These are phyloP conservation scores for Cicer arietinum DNA, from an alignment of 306 rosid species.

Conservation along the genomic window DNA sequence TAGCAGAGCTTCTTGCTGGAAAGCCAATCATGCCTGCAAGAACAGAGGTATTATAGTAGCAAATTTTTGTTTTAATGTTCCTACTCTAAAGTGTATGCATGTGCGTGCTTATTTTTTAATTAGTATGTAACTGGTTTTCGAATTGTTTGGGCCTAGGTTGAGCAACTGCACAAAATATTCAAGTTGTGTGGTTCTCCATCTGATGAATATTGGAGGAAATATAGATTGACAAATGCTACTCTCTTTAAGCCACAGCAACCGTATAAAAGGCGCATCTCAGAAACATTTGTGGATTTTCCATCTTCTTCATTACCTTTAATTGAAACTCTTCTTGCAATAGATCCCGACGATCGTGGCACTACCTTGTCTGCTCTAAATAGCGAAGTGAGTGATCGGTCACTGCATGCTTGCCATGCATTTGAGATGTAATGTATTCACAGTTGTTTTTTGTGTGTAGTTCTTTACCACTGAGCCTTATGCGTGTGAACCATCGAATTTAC, in stretches of 20 bases:
- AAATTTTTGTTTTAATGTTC: not conserved
- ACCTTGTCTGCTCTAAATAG: not conserved
- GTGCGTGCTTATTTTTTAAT: not conserved
- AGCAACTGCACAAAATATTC: conserved; percentile 5
- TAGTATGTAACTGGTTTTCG: not conserved
- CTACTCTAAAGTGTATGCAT: not conserved
- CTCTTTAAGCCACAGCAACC: conserved; percentile 94
- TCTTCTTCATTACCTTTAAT: conserved; percentile 72
- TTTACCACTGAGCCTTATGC: not conserved
- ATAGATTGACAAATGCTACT: conserved; percentile 85
- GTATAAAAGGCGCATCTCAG: conserved; percentile 64
- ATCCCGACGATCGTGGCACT: not conserved
- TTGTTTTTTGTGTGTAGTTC: not conserved
- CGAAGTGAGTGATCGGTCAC: not conserved
- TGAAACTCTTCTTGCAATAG: conserved; percentile 78
- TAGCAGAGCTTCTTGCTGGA: conserved; percentile 88
- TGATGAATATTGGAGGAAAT: conserved; percentile 89
- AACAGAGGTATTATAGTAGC: conserved; percentile 62
- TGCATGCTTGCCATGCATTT: not conserved
- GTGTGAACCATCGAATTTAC: not conserved
- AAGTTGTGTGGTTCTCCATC: conserved; percentile 50
- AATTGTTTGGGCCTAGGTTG: not conserved
- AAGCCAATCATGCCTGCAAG: conserved; percentile 96
- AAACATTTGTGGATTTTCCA: conserved; percentile 78
- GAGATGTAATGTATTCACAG: not conserved